Base-by-base conservation (phyloP, 139 green algal genomes). In the Astrephomene gubernaculifera region DNA sequence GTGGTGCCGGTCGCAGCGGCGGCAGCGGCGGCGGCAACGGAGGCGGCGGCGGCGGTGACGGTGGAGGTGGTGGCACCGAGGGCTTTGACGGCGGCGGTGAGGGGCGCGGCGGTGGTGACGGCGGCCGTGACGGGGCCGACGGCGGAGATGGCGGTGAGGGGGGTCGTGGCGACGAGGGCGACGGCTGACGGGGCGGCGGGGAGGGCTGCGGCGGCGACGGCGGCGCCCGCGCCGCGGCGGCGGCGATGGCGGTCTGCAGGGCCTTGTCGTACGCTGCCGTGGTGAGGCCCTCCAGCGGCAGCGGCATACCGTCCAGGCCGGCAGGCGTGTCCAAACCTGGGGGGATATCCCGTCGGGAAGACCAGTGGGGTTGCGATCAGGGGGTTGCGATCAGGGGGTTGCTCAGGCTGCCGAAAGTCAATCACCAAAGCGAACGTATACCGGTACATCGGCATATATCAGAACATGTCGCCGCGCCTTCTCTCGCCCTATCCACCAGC, bases 271-370 rank as follows among this genome's bases (percentile, higher is more conserved):
- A 73, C n/a, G 31, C 33, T 0, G 33, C 76, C 19, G 61, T 72
- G 6, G 61, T 65, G 24, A 67, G 43, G 63, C 39, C 44, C n/a
- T 65, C 31, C 41, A 84, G 43, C 8, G 78, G 78, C 78, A 84
- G 78, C 31, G 63, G 63, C 78, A 75, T 43, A n/a, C 78, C 78
- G 22, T 84, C 78, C 43, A 84, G 24, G 31, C 38, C 43, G 19
- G 1, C 1, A 0, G 36, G 63, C 3, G 38, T 39, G 1, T 31
- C 24, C 21, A 74, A 10, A 39, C 63, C 78, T 84, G 78, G 1
- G 29, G 39, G 14, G n/a, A n/a, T n/a, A n/a, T n/a, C n/a, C n/a
- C n/a, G n/a, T n/a, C n/a, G n/a, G n/a, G n/a, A n/a, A n/a, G n/a
- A n/a, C n/a, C n/a, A n/a, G n/a, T n/a, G n/a, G n/a, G n/a, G n/a